These are phyloP conservation scores for Yarrowia sp. DNA, from an alignment of 805 yeast genomes.

Conservation along the genomic window DNA sequence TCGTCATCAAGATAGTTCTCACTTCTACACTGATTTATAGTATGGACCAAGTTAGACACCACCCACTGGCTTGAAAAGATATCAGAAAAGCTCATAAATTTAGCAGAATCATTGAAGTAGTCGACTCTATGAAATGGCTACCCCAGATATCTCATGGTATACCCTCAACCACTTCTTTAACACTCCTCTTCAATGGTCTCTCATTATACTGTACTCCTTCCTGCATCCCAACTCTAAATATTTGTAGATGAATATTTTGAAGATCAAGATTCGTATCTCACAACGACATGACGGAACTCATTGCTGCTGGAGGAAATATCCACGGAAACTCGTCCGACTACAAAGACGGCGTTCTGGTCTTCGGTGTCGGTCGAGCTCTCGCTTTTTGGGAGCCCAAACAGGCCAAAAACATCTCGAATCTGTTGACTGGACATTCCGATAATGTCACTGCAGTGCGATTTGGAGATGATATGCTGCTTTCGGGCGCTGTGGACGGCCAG, in stretches of 20 bases:
- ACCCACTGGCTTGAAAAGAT: too few species aligned
- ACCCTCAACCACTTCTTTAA: too few species aligned
- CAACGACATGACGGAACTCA: constrained; percentile 36
- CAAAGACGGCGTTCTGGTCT: constrained; percentile 54
- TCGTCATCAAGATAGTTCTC: too few species aligned
- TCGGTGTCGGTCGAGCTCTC: constrained; percentile 44
- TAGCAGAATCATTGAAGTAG: too few species aligned
- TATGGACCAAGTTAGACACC: too few species aligned
- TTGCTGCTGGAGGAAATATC: constrained; percentile 44
- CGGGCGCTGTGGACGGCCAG: constrained; percentile 72
- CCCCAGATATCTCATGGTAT: too few species aligned
- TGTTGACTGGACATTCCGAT: constrained; percentile 19
- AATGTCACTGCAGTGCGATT: constrained; percentile 37
- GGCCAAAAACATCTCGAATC: constrained; percentile 20
- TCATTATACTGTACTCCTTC: too few species aligned
- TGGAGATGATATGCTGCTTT: constrained; percentile 56
- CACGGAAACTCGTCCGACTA: constrained; percentile 45
- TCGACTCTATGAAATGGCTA: too few species aligned
- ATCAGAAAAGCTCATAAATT: too few species aligned
- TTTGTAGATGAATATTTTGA: neutral
- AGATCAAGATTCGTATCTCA: neutral
- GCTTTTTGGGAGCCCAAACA: constrained; percentile 44
- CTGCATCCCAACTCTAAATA: neutral
- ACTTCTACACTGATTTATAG: too few species aligned
- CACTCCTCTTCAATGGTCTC: too few species aligned